Evolutionary conservation across 2,329 filamentous ascomycete genomes (phyloP).

Genomic region (Diaporthe citriasiana): DNA sequence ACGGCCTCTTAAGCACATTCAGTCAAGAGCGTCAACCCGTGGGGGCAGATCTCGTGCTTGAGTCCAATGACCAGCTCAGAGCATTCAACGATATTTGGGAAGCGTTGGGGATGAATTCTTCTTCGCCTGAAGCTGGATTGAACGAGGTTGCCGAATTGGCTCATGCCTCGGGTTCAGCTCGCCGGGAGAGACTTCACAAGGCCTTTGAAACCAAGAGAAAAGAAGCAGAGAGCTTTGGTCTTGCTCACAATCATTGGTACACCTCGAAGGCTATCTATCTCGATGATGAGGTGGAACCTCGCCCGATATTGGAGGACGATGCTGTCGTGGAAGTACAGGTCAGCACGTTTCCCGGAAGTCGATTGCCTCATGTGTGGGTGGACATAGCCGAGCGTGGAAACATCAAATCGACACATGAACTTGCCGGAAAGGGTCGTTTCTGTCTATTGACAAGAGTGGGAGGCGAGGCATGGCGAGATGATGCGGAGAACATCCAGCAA

Average conservation of each 20-base stretch:
- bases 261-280: slow-evolving; percentile 55
- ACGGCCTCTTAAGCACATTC: slow-evolving; percentile 54
- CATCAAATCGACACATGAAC: slow-evolving; percentile 63
- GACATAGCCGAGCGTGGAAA: slow-evolving; percentile 52
- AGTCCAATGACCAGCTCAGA: slow-evolving; percentile 48
- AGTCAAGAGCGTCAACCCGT: slow-evolving; percentile 58
- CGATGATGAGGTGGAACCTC: slow-evolving; percentile 45
- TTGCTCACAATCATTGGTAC: slow-evolving; percentile 69
- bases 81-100: slow-evolving; percentile 55
- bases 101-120: slow-evolving; percentile 50
- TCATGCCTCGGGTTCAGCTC: slow-evolving; percentile 48
- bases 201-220: slow-evolving; percentile 54
- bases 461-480: slow-evolving; percentile 61
- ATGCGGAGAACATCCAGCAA: slow-evolving; percentile 53
- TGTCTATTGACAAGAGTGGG: slow-evolving; percentile 61
- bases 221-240: slow-evolving; percentile 65
- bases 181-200: slow-evolving; percentile 54
- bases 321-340: slow-evolving; percentile 54
- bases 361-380: slow-evolving; percentile 69
- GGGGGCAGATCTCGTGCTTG: slow-evolving; percentile 55
- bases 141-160: slow-evolving; percentile 52
- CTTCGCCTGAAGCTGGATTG: slow-evolving; percentile 50
- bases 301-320: slow-evolving; percentile 48
- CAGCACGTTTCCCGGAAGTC: slow-evolving; percentile 65
- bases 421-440: slow-evolving; percentile 64